These are phyloP conservation scores for Astrocystis sublimbata DNA, from an alignment of 495 filamentous ascomycete species.

Conservation along the genomic window DNA sequence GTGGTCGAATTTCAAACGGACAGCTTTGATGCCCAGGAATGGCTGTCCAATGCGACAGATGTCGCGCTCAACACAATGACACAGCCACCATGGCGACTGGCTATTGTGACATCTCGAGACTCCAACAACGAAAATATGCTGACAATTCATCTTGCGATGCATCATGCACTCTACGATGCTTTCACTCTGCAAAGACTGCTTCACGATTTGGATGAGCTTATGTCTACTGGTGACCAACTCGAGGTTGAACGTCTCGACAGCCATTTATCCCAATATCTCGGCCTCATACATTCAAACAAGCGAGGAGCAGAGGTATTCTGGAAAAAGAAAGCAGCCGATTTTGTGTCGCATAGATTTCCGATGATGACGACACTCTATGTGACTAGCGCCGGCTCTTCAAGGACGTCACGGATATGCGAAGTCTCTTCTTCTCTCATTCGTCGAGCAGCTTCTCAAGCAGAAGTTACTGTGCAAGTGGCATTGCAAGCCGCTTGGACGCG, in stretches of 20 bases:
- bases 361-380: conserved; percentile 63
- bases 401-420: conserved; percentile 42
- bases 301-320: conserved; percentile 58
- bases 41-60: conserved; percentile 26
- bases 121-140: conserved; percentile 18
- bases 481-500: conserved; percentile 75
- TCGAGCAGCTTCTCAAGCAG: conserved; percentile 47
- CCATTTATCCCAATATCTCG: conserved; percentile 55
- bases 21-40: conserved; percentile 32
- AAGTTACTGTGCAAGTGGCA: conserved; percentile 69
- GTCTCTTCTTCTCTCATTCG: conserved; percentile 49
- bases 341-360: conserved; percentile 65
- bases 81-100: conserved; percentile 34
- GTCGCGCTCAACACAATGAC: conserved; percentile 19
- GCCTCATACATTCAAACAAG: conserved; percentile 35
- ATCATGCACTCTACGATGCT: conserved; percentile 83
- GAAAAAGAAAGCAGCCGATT: conserved; percentile 51
- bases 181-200: conserved; percentile 63
- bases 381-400: conserved; percentile 36
- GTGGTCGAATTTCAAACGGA: conserved; percentile 12
- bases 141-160: conserved; percentile 51
- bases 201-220: conserved; percentile 46
- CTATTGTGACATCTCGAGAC: conserved; percentile 19
- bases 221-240: conserved; percentile 3
- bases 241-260: conserved; percentile 33